Evolutionary conservation across 2,329 filamentous ascomycete genomes (phyloP).

Genomic region (Aspergillus tanneri): DNA sequence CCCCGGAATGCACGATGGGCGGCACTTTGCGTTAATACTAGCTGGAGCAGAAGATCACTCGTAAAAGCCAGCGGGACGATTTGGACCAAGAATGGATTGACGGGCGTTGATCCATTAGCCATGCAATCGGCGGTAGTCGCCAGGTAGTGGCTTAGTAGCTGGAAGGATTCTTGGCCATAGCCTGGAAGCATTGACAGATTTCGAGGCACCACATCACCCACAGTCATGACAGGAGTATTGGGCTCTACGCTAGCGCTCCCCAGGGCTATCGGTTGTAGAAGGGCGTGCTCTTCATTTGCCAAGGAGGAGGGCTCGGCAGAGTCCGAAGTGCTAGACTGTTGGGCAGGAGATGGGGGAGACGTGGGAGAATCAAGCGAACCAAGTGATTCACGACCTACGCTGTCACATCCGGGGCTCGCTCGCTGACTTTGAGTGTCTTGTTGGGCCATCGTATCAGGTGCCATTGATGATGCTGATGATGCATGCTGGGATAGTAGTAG

Average conservation of each 20-base stretch:
- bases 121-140: slow-evolving; percentile 48
- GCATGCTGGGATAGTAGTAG: slow-evolving; percentile 15
- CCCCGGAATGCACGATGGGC: slow-evolving; percentile 33
- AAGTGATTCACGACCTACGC: neutral
- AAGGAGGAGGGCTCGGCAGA: neutral
- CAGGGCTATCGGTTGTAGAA: neutral
- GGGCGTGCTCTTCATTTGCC: neutral
- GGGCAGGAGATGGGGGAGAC: neutral
- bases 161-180: slow-evolving; percentile 29
- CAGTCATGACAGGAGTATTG: slow-evolving; percentile 4
- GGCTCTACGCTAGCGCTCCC: neutral
- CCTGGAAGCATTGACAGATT: slow-evolving; percentile 32
- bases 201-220: slow-evolving; percentile 24
- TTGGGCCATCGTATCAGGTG: neutral
- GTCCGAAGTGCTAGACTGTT: neutral
- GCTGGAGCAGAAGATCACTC: slow-evolving; percentile 48
- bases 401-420: neutral
- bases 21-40: slow-evolving; percentile 47
- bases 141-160: slow-evolving; percentile 50
- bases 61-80: slow-evolving; percentile 50
- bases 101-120: slow-evolving; percentile 49
- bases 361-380: neutral
- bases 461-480: neutral
- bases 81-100: slow-evolving; percentile 50
- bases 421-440: neutral